Conservation (phyloP, 495 filamentous ascomycete genomes). For the Penicillium robsamsonii region DNA sequence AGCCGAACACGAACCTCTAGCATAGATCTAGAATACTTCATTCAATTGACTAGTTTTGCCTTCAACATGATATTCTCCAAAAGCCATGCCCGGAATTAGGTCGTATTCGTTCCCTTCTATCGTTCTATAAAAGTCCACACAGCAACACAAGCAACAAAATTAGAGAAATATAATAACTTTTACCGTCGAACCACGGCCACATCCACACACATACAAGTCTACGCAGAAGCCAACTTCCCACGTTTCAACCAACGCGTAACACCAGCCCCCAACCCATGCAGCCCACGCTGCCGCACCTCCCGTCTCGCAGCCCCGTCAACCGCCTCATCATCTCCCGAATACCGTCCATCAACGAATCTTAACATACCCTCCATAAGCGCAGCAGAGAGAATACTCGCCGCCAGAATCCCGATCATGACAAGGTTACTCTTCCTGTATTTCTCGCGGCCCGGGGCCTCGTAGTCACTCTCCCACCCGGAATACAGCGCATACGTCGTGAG, state of each 20-base stretch:
- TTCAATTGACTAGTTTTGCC: not conserved
- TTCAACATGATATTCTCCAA: not conserved
- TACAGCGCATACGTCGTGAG: constrained; percentile 88
- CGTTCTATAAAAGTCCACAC: not conserved
- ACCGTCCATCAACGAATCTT: constrained; percentile 56
- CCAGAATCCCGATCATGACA: constrained; percentile 83
- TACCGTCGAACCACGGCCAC: not conserved
- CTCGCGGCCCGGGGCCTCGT: constrained; percentile 56
- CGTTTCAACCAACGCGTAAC: constrained; percentile 18
- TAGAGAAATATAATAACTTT: not conserved
- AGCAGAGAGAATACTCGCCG: constrained; percentile 70
- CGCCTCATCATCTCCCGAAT: constrained; percentile 47
- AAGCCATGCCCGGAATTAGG: not conserved
- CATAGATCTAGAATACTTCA: not conserved
- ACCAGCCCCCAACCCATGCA: constrained; percentile 51
- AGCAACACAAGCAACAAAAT: not conserved
- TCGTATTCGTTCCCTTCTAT: not conserved
- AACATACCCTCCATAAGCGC: constrained; percentile 65
- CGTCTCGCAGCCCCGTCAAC: constrained; percentile 70
- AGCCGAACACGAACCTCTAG: not conserved
- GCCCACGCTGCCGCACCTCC: constrained; percentile 65
- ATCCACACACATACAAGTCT: not conserved
- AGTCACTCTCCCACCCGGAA: constrained; percentile 77
- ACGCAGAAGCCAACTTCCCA: constrained; percentile 4
- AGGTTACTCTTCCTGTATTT: constrained; percentile 82